Evolutionary conservation across 2,329 filamentous ascomycete species (phyloP).

Genomic region (Elsinoe necatrix): DNA sequence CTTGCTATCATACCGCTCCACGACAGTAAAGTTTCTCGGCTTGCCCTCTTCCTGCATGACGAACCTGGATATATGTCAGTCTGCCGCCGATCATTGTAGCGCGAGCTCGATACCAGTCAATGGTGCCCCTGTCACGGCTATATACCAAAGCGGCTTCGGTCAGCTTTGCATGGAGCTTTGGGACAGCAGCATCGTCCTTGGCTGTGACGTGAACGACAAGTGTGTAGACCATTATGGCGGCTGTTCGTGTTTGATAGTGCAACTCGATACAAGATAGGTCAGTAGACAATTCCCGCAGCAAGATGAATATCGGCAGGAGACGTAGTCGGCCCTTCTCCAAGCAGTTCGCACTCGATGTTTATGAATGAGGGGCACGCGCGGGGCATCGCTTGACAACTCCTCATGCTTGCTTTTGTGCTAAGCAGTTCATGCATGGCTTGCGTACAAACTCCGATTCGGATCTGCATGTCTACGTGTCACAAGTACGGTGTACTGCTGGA

Average conservation of each 20-base stretch:
- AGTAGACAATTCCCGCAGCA: no score
- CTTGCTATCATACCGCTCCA: slow-evolving; percentile 64
- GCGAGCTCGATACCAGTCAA: slow-evolving; percentile 27
- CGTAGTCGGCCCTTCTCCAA: neutral
- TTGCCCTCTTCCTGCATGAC: slow-evolving; percentile 69
- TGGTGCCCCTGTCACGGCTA: slow-evolving; percentile 59
- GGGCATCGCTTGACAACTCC: slow-evolving; percentile 3
- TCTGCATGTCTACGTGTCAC: neutral
- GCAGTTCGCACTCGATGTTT: neutral
- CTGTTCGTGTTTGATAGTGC: slow-evolving; percentile 5
- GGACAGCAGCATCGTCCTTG: slow-evolving; percentile 56
- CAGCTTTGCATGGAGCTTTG: slow-evolving; percentile 62
- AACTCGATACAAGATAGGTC: neutral
- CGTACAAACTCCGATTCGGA: neutral
- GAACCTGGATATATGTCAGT: slow-evolving; percentile 49
- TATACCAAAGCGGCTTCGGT: slow-evolving; percentile 67
- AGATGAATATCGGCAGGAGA: neutral
- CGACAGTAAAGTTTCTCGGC: slow-evolving; percentile 62
- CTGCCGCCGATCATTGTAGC: neutral
- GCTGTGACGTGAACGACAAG: slow-evolving; percentile 63
- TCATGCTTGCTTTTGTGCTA: neutral
- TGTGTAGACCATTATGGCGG: slow-evolving; percentile 54
- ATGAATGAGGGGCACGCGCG: slow-evolving; percentile 7
- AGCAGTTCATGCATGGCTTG: slow-evolving; percentile 1
- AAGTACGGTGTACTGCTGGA: neutral